Percentiles rank a stretch among this genome's conserved stretches.
Evolutionary conservation across 495 filamentous ascomycete species (phyloP).

Genomic region (Daldinia grandis): DNA sequence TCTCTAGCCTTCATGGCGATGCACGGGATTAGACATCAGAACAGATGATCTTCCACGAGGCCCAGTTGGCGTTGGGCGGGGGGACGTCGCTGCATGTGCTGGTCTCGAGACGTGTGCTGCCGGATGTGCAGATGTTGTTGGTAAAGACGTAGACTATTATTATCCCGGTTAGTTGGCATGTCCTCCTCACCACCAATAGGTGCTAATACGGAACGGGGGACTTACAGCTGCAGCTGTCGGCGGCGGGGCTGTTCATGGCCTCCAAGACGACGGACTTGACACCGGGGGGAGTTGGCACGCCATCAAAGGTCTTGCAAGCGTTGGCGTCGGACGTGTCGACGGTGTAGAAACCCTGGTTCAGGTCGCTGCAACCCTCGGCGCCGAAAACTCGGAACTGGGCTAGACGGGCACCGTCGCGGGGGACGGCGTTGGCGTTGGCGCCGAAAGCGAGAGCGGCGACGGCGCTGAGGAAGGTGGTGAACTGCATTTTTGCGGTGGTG

Average conservation of each 20-base stretch:
- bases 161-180: neutral
- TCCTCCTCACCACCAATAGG: neutral
- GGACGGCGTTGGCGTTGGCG: constrained; percentile 29
- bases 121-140: constrained; percentile 23
- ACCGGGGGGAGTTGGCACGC: neutral
- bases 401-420: constrained; percentile 37
- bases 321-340: constrained; percentile 38
- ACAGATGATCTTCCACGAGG: constrained; percentile 27
- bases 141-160: constrained; percentile 40
- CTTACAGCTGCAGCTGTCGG: constrained; percentile 39
- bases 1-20: neutral
- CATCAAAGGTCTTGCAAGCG: constrained; percentile 31
- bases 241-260: constrained; percentile 15
- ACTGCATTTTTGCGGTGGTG: constrained; percentile 42
- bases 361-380: constrained; percentile 32
- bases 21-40: neutral
- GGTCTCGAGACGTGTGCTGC: neutral
- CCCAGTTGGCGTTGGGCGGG: constrained; percentile 9
- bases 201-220: neutral
- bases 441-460: constrained; percentile 32
- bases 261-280: constrained; percentile 34
- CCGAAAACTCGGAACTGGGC: constrained; percentile 45
- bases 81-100: constrained; percentile 15
- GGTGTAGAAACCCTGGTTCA: constrained; percentile 44
- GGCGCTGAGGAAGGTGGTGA: constrained; percentile 38